Evolutionary conservation across 345 rosid species (phyloP).

Genomic region (Heritiera littoralis): DNA sequence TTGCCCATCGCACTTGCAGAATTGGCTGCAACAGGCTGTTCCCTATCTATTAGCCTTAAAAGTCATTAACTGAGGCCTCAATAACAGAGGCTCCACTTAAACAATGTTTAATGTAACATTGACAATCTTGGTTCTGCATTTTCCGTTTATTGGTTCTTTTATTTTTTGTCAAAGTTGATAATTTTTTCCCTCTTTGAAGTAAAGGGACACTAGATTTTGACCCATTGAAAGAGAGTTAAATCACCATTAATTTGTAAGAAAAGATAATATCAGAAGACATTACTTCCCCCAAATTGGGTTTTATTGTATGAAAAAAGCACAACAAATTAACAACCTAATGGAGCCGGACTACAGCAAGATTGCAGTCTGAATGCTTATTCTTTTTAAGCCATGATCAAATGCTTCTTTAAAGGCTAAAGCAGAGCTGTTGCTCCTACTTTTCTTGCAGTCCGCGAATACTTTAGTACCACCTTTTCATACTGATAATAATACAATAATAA

Average conservation of each 20-base stretch:
- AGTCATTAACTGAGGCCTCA: neutral
- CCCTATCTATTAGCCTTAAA: neutral
- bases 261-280: neutral
- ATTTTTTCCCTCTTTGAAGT: neutral
- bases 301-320: neutral
- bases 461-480: neutral
- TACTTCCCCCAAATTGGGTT: neutral
- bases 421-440: conserved; percentile 10
- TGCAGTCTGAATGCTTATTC: neutral
- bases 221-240: neutral
- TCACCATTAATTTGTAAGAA: neutral
- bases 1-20: neutral
- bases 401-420: conserved; percentile 8
- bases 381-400: neutral
- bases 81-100: conserved; percentile 5
- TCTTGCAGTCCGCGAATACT: neutral
- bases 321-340: neutral
- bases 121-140: neutral
- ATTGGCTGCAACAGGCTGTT: neutral
- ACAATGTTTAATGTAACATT: neutral
- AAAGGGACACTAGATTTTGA: neutral
- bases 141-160: no score
- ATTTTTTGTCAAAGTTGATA: neutral
- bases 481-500: neutral
- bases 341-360: conserved; percentile 3